Conservation (phyloP, 495 filamentous ascomycete genomes). For the Friedmanniomyces simplex region DNA sequence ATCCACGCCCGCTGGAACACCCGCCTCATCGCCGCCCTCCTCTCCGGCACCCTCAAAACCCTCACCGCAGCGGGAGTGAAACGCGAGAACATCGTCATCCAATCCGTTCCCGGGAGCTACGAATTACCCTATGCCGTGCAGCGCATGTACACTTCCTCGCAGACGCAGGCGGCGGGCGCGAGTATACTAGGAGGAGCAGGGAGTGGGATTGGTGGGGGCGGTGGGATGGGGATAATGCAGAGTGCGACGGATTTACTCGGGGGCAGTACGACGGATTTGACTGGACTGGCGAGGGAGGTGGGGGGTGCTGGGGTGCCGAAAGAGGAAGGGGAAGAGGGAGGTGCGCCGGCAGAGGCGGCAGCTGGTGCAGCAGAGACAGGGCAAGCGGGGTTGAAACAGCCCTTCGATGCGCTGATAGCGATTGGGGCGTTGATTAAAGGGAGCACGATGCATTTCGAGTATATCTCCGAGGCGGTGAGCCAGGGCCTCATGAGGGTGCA, state of each 20-base stretch:
- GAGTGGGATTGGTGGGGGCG: background rate
- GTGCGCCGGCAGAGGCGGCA: constrained; percentile 10
- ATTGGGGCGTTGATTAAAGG: constrained; percentile 97
- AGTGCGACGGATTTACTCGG: constrained; percentile 33
- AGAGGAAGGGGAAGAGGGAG: background rate
- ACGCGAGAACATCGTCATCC: constrained; percentile 74
- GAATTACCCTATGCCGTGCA: constrained; percentile 84
- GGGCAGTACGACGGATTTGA: constrained; percentile 63
- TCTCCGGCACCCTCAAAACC: constrained; percentile 57
- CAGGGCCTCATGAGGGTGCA: constrained; percentile 92
- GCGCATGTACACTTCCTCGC: constrained; percentile 33
- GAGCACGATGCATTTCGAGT: constrained; percentile 97
- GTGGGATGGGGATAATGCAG: constrained; percentile 4
- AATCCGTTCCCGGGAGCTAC: constrained; percentile 88
- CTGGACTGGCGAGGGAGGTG: constrained; percentile 41
- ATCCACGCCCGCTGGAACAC: constrained; percentile 94
- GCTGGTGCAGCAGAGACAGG: constrained; percentile 8
- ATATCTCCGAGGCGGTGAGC: constrained; percentile 83
- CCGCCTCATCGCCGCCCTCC: constrained; percentile 62
- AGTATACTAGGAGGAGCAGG: background rate
- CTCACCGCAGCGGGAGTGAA: constrained; percentile 64
- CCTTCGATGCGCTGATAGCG: constrained; percentile 89
- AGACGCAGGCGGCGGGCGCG: background rate
- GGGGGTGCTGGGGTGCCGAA: background rate
- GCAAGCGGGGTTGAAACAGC: constrained; percentile 29